Conservation (phyloP, 176 grass and related monocot genomes). For the Chrysopogon serrulatus region DNA sequence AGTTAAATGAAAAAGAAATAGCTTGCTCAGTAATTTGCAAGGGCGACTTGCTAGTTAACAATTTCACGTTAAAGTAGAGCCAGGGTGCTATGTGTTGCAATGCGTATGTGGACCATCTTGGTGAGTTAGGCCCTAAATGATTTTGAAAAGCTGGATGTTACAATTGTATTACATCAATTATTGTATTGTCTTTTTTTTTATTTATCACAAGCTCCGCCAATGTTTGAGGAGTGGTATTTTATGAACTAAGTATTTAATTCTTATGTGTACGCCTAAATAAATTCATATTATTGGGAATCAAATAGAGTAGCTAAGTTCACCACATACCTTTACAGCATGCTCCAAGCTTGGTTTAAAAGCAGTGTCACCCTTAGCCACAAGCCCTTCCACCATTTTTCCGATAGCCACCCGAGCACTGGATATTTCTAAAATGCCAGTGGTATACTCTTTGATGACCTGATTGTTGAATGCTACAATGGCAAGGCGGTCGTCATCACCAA, state of each 20-base stretch:
- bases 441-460: not conserved
- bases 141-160: too few species aligned
- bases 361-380: conserved; percentile 2
- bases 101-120: too few species aligned
- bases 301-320: not conserved
- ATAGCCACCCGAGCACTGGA: not conserved
- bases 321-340: conserved; percentile 9
- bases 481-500: not conserved
- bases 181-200: too few species aligned
- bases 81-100: too few species aligned
- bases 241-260: not conserved
- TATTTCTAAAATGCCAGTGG: not conserved
- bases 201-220: too few species aligned
- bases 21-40: too few species aligned
- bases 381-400: not conserved
- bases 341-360: not conserved
- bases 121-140: too few species aligned
- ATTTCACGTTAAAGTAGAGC: too few species aligned
- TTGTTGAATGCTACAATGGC: not conserved
- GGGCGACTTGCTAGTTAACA: too few species aligned
- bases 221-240: not conserved
- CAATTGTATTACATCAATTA: too few species aligned
- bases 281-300: not conserved
- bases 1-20: too few species aligned
- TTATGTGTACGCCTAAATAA: not conserved